Evolutionary conservation across 257 asterid genomes (phyloP).

Genomic region (Jacaranda mimosifolia): DNA sequence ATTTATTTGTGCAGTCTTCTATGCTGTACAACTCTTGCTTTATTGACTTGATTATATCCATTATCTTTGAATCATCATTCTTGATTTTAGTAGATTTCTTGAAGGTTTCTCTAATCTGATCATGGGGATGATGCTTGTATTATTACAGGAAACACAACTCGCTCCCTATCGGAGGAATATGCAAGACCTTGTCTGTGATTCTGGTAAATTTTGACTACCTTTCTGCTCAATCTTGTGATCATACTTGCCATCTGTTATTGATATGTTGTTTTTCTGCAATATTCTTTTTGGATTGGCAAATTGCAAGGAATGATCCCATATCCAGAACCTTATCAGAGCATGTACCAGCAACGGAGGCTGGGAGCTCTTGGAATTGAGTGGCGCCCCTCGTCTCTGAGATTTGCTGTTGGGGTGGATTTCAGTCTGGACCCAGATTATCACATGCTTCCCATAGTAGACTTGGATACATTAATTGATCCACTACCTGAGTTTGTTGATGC

Average conservation of each 20-base stretch:
- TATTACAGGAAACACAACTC: slow-evolving; percentile 89
- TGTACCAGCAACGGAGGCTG: slow-evolving; percentile 81
- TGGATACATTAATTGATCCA: slow-evolving; percentile 84
- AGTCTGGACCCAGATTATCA: slow-evolving; percentile 82
- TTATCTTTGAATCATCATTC: slow-evolving; percentile 1
- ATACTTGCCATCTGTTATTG: slow-evolving; percentile 12
- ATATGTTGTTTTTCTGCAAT: slow-evolving; percentile 22
- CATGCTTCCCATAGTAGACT: slow-evolving; percentile 78
- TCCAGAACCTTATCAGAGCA: slow-evolving; percentile 94
- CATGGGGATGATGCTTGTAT: slow-evolving; percentile 33
- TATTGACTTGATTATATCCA: slow-evolving; percentile 11
- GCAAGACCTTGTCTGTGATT: slow-evolving; percentile 99
- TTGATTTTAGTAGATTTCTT: neutral
- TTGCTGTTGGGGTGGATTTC: slow-evolving; percentile 89
- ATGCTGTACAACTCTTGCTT: neutral
- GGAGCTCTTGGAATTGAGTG: slow-evolving; percentile 97
- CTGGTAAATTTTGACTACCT: slow-evolving; percentile 57
- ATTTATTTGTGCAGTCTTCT: slow-evolving; percentile 17
- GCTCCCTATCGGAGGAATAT: slow-evolving; percentile 92
- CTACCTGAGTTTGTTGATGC: slow-evolving; percentile 90
- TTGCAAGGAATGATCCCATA: slow-evolving; percentile 87
- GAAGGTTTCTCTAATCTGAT: slow-evolving; percentile 20
- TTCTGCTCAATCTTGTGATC: slow-evolving; percentile 22
- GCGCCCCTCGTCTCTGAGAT: slow-evolving; percentile 90
- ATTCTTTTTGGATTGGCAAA: slow-evolving; percentile 32